Evolutionary conservation across 768 basidiomycete genomes (phyloP).

Genomic region (Rhodotorula babjevae): DNA sequence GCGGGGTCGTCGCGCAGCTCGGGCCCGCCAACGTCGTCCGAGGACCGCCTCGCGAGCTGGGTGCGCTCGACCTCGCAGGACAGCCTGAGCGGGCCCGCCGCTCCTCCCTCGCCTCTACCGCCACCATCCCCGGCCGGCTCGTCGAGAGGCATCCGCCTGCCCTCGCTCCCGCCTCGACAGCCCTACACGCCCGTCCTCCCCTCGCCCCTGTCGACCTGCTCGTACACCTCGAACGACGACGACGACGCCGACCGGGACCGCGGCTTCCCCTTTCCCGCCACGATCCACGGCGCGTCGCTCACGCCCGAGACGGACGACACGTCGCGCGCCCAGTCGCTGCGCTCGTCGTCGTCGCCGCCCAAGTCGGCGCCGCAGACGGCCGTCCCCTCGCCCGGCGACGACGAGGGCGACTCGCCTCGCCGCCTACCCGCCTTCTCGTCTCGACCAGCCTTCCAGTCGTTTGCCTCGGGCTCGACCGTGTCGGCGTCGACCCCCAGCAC

Average conservation of each 20-base stretch:
- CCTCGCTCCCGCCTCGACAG: constrained; percentile 5
- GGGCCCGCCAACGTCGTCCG: background rate
- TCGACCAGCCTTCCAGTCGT: background rate
- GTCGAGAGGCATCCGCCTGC: background rate
- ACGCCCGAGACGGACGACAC: background rate
- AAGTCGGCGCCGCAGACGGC: background rate
- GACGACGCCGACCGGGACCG: background rate
- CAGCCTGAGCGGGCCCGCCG: background rate
- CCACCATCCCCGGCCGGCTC: background rate
- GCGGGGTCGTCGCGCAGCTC: too few relatives aligned
- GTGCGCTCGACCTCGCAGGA: background rate
- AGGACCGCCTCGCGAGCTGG: constrained; percentile 9
- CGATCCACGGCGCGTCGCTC: background rate
- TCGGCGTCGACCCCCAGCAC: constrained; percentile 2
- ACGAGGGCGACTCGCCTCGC: background rate
- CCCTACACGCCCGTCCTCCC: constrained; percentile 24
- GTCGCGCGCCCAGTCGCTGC: background rate
- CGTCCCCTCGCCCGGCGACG: background rate
- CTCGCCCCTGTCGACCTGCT: constrained; percentile 21
- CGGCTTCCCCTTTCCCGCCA: constrained; percentile 27
- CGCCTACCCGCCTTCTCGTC: background rate
- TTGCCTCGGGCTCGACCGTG: background rate
- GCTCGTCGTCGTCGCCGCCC: background rate
- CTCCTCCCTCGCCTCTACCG: background rate
- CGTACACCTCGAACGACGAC: constrained; percentile 17